phyloP scores from a whole-genome alignment of 805 yeast genomes.

The Candida ficus region DNA sequence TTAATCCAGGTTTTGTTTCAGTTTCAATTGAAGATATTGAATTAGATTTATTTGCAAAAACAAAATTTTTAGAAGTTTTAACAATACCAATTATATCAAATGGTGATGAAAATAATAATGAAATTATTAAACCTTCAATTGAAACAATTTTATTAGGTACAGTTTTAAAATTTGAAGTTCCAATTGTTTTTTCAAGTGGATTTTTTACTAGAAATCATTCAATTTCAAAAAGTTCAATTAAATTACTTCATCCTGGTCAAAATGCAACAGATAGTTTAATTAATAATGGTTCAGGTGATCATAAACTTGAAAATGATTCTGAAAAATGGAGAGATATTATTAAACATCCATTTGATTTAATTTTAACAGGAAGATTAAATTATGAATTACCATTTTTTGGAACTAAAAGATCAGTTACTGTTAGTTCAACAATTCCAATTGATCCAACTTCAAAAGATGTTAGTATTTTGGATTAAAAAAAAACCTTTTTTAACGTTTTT shows the following conservation, averaged over 20 bases:
- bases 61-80: slow-evolving; percentile 37
- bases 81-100: too few species aligned
- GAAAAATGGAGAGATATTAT: slow-evolving; percentile 71
- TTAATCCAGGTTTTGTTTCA: slow-evolving; percentile 82
- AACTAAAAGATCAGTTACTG: slow-evolving; percentile 50
- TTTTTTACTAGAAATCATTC: slow-evolving; percentile 59
- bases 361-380: slow-evolving; percentile 74
- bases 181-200: slow-evolving; percentile 72
- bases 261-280: slow-evolving; percentile 17
- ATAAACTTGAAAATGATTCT: slow-evolving; percentile 27
- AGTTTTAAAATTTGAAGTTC: slow-evolving; percentile 59
- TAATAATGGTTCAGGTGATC: slow-evolving; percentile 21
- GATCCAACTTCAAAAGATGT: slow-evolving; percentile 38
- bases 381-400: slow-evolving; percentile 66
- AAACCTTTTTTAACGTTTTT: too few species aligned
- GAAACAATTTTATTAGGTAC: slow-evolving; percentile 75
- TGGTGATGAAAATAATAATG: slow-evolving; percentile 10
- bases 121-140: slow-evolving; percentile 11
- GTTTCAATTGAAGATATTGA: slow-evolving; percentile 61
- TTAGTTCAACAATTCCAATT: slow-evolving; percentile 51
- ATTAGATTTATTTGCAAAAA: slow-evolving; percentile 80
- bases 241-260: slow-evolving; percentile 69
- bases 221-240: slow-evolving; percentile 62
- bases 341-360: slow-evolving; percentile 78
- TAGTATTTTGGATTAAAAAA: not conserved